Conservation (phyloP, 495 filamentous ascomycete species). For the Lindgomyces ingoldianus region DNA sequence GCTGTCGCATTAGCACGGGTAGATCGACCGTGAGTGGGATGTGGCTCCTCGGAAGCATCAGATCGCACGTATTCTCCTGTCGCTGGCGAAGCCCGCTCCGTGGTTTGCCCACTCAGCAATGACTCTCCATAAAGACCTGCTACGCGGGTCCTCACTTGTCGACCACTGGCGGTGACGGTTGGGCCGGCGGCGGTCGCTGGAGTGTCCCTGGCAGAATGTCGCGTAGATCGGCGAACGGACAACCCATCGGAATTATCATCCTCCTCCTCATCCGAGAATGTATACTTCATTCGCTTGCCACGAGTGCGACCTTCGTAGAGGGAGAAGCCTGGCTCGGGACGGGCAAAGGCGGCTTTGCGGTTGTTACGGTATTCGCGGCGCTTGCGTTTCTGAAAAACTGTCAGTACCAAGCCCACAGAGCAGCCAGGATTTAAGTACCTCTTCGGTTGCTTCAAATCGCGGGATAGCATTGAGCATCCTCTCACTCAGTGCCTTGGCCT, state of each 20-base stretch:
- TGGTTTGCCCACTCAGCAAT: conserved; percentile 56
- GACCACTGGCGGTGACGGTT: conserved; percentile 85
- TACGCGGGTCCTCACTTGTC: conserved; percentile 74
- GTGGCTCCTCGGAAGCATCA: conserved; percentile 41
- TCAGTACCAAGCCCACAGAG: conserved; percentile 41
- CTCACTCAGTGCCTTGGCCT: conserved; percentile 72
- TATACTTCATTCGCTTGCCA: conserved; percentile 94
- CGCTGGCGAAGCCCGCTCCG: conserved; percentile 34
- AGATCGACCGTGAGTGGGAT: conserved; percentile 35
- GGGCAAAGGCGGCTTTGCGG: conserved; percentile 82
- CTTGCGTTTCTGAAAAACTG: conserved; percentile 70
- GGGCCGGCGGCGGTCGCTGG: conserved; percentile 62
- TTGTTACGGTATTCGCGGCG: conserved; percentile 86
- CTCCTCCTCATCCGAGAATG: conserved; percentile 87
- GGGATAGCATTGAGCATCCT: conserved; percentile 80
- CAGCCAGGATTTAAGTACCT: conserved; percentile 55
- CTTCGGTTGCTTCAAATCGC: conserved; percentile 92
- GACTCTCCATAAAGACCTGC: conserved; percentile 80
- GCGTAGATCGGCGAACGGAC: conserved; percentile 65
- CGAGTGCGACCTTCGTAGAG: conserved; percentile 94
- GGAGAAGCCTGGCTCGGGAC: conserved; percentile 86
- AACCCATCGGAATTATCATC: conserved; percentile 67
- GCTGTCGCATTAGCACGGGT: conserved; percentile 36
- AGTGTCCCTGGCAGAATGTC: conserved; percentile 71
- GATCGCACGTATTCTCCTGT: conserved; percentile 42